Base-by-base conservation (phyloP, 345 rosid genomes). In the Tarenaya hassleriana region DNA sequence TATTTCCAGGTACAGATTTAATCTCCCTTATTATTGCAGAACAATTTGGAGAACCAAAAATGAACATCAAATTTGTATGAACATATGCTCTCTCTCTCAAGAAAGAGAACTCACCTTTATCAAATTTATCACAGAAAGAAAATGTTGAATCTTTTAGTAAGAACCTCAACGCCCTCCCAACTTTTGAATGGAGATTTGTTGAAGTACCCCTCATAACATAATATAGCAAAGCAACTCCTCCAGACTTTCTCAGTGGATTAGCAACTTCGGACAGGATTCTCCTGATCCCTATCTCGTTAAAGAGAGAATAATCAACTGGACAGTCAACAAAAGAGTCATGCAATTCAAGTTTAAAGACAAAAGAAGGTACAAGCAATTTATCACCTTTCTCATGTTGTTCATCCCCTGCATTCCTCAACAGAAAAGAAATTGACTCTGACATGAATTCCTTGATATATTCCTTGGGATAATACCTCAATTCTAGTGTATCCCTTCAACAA, bases 391-490 rank as follows among this genome's bases (percentile, higher is more conserved):
- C 69, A 53, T 75, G 80, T 54, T 80, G 79, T 55, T 73, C 77
- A 34, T 61, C 47, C 14, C 73, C 63, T 51, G 95, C 80, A 66
- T 74, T 88, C 76, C 98, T 83, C 68, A 92, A 78, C 81, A 88
- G 69, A 76, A 82, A 83, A 59, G 98, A 83, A 49, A 76, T 72
- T 47, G 90, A 74, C 46, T 69, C 83, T 56, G 95, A 88, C 86
- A 84, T 77, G 55, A 81, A 73, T 44, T 81, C 84, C 66, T 60
- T 83, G 45, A 92, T 62, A 52, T 83, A 68, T 13, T 61, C 84
- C 71, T 79, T 83, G 5, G 77, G 74, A 52, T 84, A 69, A 73
- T 84, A 81, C 68, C 90, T 82, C 72, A 91, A 71, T 57, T 71
- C 79, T 47, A 56, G 20, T 0, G 95, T 77, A 55, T 70, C 72